These are phyloP conservation scores for Alternaria sp. DNA, from an alignment of 2,329 filamentous ascomycete species.

Conservation along the genomic window DNA sequence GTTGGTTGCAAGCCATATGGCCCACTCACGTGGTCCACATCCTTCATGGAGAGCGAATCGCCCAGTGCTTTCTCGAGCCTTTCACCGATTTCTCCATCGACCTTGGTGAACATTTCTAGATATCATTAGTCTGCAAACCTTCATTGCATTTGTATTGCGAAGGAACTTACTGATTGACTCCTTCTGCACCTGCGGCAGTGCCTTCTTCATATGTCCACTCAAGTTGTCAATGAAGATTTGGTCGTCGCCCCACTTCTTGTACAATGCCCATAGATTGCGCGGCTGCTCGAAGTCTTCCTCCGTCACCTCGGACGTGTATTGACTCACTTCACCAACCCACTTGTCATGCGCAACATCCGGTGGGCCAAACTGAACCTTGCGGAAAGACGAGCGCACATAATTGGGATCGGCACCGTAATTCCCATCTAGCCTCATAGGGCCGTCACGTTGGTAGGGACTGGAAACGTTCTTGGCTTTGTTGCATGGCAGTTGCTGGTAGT, in stretches of 20 bases:
- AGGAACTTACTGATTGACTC: constrained; percentile 33
- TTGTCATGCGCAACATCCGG: constrained; percentile 35
- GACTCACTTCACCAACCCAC: constrained; percentile 29
- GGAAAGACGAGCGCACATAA: constrained; percentile 51
- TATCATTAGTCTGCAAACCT: too few species aligned
- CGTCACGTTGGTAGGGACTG: constrained; percentile 43
- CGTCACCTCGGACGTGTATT: constrained; percentile 47
- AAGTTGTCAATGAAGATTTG: constrained; percentile 43
- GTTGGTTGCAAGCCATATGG: constrained; percentile 23
- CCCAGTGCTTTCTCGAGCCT: neutral
- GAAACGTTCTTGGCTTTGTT: constrained; percentile 44
- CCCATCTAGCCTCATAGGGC: constrained; percentile 43
- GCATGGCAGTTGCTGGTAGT: constrained; percentile 60
- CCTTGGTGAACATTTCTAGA: too few species aligned
- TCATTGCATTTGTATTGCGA: too few species aligned
- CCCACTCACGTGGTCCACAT: constrained; percentile 23
- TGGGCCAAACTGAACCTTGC: constrained; percentile 11
- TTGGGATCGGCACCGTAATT: constrained; percentile 60
- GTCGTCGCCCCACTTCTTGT: constrained; percentile 40
- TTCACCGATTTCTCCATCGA: neutral
- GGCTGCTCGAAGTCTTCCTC: constrained; percentile 63
- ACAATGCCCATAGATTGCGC: constrained; percentile 57
- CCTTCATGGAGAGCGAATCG: neutral
- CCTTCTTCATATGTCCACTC: constrained; percentile 27
- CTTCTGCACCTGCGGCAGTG: constrained; percentile 32